Percentiles rank a stretch among this genome's conserved stretches.
These are phyloP conservation scores for Aurinia saxatilis DNA, from an alignment of 345 rosid genomes.

Conservation along the genomic window DNA sequence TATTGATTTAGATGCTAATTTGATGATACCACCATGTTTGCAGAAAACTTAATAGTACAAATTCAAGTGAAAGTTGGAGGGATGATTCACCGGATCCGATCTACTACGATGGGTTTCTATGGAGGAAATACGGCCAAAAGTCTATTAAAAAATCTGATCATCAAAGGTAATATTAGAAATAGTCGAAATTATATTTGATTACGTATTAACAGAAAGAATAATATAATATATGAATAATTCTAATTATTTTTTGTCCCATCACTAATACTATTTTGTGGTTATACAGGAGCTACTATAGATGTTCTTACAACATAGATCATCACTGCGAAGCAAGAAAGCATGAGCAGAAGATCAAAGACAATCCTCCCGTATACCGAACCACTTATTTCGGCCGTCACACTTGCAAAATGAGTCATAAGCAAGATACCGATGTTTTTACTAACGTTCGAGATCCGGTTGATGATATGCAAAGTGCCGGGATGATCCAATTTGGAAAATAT, in stretches of 20 bases:
- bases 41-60: slow-evolving; percentile 10
- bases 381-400: slow-evolving; percentile 28
- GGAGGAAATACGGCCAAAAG: slow-evolving; percentile 30
- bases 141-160: neutral
- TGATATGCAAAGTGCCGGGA: too few species aligned
- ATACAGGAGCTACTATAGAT: slow-evolving; percentile 27
- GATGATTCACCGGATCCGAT: slow-evolving; percentile 28
- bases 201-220: too few species aligned
- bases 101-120: slow-evolving; percentile 20
- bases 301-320: slow-evolving; percentile 27
- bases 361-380: slow-evolving; percentile 32
- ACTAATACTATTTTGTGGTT: too few species aligned
- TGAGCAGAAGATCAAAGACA: slow-evolving; percentile 26
- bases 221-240: too few species aligned
- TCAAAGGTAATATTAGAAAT: slow-evolving; percentile 9
- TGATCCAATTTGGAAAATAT: too few species aligned
- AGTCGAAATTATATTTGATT: too few species aligned
- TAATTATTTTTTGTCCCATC: too few species aligned
- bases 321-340: slow-evolving; percentile 25
- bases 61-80: slow-evolving; percentile 16
- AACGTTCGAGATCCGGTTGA: too few species aligned
- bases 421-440: too few species aligned
- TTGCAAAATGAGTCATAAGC: too few species aligned
- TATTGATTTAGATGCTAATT: too few species aligned
- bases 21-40: neutral